These are phyloP conservation scores for Fraxinus albicans DNA, from an alignment of 305 asterid genomes.

Conservation along the genomic window DNA sequence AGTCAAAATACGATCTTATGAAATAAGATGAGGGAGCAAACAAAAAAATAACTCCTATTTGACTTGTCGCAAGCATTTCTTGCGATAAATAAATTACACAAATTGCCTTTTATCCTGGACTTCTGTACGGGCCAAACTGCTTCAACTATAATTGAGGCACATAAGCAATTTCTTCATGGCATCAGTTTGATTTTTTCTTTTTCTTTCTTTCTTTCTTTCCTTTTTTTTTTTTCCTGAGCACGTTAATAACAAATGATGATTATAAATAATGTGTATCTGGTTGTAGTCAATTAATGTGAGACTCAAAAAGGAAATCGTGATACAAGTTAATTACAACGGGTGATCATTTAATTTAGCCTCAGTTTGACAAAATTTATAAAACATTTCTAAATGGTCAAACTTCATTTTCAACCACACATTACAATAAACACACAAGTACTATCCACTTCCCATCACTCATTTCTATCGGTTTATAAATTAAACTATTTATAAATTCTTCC, in stretches of 20 bases:
- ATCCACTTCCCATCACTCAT: no score
- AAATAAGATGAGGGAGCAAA: not conserved
- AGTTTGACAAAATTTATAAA: no score
- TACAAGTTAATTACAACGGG: not conserved
- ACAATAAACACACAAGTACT: no score
- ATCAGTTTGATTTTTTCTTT: not conserved
- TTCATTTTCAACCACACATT: no score
- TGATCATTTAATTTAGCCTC: not conserved
- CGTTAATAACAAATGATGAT: not conserved
- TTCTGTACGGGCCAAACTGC: not conserved
- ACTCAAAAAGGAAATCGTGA: not conserved
- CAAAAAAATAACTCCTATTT: not conserved
- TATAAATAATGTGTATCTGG: not conserved
- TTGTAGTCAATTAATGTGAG: not conserved
- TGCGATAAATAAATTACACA: not conserved
- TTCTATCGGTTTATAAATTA: no score
- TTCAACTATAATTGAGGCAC: not conserved
- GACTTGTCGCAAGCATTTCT: not conserved
- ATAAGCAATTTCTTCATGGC: not conserved
- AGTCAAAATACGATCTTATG: not conserved
- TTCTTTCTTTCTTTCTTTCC: not conserved
- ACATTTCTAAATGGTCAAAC: no score
- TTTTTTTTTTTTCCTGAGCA: not conserved
- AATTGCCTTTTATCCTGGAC: not conserved
- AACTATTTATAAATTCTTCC: no score